Conservation (phyloP, 2,329 filamentous ascomycete species). For the Phialophora tarda region DNA sequence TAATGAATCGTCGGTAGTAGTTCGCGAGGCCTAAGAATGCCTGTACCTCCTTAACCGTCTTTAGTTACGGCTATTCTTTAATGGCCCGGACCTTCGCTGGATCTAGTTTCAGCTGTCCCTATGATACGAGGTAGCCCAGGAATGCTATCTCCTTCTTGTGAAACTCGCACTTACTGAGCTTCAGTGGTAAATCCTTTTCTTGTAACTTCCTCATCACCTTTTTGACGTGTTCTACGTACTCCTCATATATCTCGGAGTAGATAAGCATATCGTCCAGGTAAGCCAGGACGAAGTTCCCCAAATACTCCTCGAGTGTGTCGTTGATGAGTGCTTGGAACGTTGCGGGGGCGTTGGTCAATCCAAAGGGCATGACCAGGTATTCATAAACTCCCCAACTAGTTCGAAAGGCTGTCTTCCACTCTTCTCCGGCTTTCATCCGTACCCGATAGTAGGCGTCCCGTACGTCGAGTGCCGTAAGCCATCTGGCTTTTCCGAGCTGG, state of each 20-base stretch:
- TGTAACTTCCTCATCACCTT: neutral
- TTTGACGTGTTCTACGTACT: neutral
- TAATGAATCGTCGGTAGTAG: slow-evolving; percentile 10
- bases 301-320: neutral
- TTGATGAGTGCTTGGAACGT: neutral
- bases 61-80: slow-evolving; percentile 1
- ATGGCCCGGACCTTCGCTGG: neutral
- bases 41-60: slow-evolving; percentile 2
- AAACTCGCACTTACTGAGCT: slow-evolving; percentile 3
- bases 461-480: neutral
- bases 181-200: neutral
- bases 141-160: neutral
- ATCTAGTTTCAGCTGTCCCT: neutral
- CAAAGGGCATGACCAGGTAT: slow-evolving; percentile 9
- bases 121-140: neutral
- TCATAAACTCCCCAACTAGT: slow-evolving; percentile 30
- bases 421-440: slow-evolving; percentile 31
- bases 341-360: neutral
- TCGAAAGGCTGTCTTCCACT: slow-evolving; percentile 36
- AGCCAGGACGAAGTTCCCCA: neutral
- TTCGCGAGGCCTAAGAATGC: neutral
- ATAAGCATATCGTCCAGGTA: neutral
- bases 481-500: neutral
- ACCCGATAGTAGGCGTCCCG: slow-evolving; percentile 26
- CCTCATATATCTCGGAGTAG: neutral